These are phyloP conservation scores for Durusdinium trenchii DNA, from an alignment of 73 alveolate genomes.

Conservation along the genomic window DNA sequence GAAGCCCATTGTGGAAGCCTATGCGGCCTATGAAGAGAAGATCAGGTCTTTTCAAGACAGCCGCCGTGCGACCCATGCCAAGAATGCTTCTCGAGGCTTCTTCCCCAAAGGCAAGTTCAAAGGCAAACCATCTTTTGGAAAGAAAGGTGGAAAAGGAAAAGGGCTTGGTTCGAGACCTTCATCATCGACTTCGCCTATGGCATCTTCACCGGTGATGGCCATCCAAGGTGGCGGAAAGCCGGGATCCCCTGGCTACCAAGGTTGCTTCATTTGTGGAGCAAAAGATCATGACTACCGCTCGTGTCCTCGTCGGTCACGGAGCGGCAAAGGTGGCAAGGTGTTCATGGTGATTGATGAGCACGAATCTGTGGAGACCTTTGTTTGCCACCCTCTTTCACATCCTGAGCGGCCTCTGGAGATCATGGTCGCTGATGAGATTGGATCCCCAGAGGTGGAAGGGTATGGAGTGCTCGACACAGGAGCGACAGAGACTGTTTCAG, in stretches of 20 bases:
- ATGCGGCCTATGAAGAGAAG: neutral
- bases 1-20: neutral
- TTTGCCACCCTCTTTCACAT: neutral
- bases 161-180: too few species aligned
- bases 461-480: neutral
- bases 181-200: neutral
- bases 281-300: neutral
- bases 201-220: neutral
- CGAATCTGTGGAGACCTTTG: neutral
- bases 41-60: too few species aligned
- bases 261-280: neutral
- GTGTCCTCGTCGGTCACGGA: neutral
- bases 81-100: too few species aligned
- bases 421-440: too few species aligned
- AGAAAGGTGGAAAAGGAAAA: too few species aligned
- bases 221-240: neutral
- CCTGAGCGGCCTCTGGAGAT: neutral
- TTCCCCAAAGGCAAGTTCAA: neutral
- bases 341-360: neutral
- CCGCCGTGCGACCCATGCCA: too few species aligned
- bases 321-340: neutral
- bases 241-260: neutral
- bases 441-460: neutral
- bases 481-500: neutral
- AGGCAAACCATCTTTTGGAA: too few species aligned